Evolutionary conservation across 2,329 filamentous ascomycete species (phyloP).

Genomic region (Aspergillus luchuensis): DNA sequence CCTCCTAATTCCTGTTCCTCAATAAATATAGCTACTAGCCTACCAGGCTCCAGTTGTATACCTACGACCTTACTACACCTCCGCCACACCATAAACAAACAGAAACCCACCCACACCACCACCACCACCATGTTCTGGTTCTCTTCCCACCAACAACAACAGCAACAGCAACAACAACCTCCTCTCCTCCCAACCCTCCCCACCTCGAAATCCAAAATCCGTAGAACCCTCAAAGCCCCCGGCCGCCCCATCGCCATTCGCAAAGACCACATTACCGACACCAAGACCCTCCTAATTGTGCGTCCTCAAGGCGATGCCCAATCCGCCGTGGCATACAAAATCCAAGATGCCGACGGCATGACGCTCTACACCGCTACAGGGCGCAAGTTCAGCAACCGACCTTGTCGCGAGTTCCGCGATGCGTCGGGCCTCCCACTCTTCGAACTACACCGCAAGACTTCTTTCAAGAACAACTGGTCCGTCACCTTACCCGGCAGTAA

Average conservation of each 20-base stretch:
- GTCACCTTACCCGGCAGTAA: constrained; percentile 28
- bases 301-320: constrained; percentile 23
- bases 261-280: constrained; percentile 25
- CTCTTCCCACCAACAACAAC: constrained; percentile 9
- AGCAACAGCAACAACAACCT: constrained; percentile 8
- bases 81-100: not conserved
- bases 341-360: constrained; percentile 24
- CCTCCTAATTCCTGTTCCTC: not conserved
- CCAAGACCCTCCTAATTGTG: constrained; percentile 25
- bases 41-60: not conserved
- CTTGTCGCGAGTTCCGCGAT: constrained; percentile 33
- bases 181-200: not conserved
- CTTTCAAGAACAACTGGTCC: constrained; percentile 21
- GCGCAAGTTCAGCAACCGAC: constrained; percentile 24
- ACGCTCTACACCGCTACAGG: constrained; percentile 31
- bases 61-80: not conserved
- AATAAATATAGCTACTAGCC: not conserved
- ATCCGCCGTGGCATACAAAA: constrained; percentile 19
- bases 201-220: constrained; percentile 9
- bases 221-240: constrained; percentile 18
- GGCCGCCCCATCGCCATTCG: constrained; percentile 26
- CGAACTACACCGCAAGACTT: constrained; percentile 22
- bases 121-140: constrained; percentile 6
- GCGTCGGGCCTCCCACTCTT: constrained; percentile 33
- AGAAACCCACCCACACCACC: not conserved